These are phyloP conservation scores for Cardamine occulta DNA, from an alignment of 345 rosid genomes.

Conservation along the genomic window DNA sequence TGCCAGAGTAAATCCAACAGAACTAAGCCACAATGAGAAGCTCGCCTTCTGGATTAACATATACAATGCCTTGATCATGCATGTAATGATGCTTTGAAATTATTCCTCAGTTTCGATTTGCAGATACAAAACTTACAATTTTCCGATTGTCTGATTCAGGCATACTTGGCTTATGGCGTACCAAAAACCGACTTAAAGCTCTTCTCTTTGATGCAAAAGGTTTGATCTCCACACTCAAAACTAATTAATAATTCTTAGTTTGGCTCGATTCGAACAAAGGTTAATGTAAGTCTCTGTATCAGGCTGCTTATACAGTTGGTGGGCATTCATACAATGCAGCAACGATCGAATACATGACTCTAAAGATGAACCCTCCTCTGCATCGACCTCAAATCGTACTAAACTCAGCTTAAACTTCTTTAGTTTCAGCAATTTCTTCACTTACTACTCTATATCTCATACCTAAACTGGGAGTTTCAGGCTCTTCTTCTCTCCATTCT, in stretches of 20 bases:
- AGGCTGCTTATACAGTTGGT: constrained; percentile 96
- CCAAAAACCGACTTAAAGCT: constrained; percentile 91
- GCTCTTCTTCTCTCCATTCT: constrained; percentile 87
- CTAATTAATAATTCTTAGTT: constrained; percentile 24
- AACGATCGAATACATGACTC: constrained; percentile 69
- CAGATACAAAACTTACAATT: constrained; percentile 7
- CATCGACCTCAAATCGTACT: constrained; percentile 88
- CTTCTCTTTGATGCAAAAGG: constrained; percentile 98
- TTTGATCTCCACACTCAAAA: constrained; percentile 36
- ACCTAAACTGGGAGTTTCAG: constrained; percentile 50
- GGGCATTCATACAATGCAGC: constrained; percentile 89
- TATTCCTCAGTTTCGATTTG: neutral
- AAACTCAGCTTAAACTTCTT: neutral
- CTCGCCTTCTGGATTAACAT: constrained; percentile 97
- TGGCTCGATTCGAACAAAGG: constrained; percentile 27
- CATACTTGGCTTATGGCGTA: constrained; percentile 93
- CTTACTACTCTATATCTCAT: constrained; percentile 58
- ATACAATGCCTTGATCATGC: constrained; percentile 96
- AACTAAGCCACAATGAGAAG: constrained; percentile 72
- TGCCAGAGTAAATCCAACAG: constrained; percentile 81
- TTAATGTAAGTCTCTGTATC: constrained; percentile 30
- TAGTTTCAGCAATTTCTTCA: constrained; percentile 18
- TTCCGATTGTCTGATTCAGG: constrained; percentile 51
- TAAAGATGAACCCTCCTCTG: constrained; percentile 88
- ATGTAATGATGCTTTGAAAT: constrained; percentile 48